Evolutionary conservation across 108 stramenopile genomes (phyloP), one percentile per base, ranked within the genome.

Genomic region (Schizochytrium sp.): DNA sequence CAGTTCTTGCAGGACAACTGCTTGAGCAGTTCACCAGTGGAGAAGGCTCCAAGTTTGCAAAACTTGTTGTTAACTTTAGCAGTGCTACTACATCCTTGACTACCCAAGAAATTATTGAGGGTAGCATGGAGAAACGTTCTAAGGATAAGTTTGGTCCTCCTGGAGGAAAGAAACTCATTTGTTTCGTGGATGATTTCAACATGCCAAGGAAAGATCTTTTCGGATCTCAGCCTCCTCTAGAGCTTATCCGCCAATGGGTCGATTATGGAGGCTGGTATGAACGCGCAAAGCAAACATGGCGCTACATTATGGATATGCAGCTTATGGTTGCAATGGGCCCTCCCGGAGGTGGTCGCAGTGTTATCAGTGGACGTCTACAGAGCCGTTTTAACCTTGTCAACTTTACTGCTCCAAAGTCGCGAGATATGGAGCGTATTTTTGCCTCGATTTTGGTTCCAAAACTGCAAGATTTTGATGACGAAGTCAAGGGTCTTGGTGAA

Each of bases 251-350:
- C 10, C 92, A 94, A 56, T 95, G 94, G 94, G 92, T 94, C 72
- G 94, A 94, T 91, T 94, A 95, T 72, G 92, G 92, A 2, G 94
- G 87, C 72, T 94, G 94, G 94, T 95, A 94, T 90, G 94, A 95
- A 87, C 88, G 94, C 19, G 45, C 42, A 50, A 95, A 95, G 87
- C 94, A 94, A 73, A 57, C 91, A 49, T 95, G 94, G 94, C 72
- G 92, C 12, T 93, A 88, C 61, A 87, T 95, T 56, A 57, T 94
- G n/a, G 94, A 95, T 89, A 90, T 92, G 46, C 94, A 95, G 88
- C 91, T 95, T 3, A 61, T 94, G 12, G 89, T 92, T 41, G 94
- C 94, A 57, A 95, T 95, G 94, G 94, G 92, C 3, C 94, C 94
- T 8, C 94, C 94, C 42, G 93, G 92, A 12, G 94, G 94, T 19